A percentile compares a stretch with the other conserved stretches of the same genome.
Conservation (phyloP, 2,329 filamentous ascomycete genomes). For the Lasiodiplodia citricola region DNA sequence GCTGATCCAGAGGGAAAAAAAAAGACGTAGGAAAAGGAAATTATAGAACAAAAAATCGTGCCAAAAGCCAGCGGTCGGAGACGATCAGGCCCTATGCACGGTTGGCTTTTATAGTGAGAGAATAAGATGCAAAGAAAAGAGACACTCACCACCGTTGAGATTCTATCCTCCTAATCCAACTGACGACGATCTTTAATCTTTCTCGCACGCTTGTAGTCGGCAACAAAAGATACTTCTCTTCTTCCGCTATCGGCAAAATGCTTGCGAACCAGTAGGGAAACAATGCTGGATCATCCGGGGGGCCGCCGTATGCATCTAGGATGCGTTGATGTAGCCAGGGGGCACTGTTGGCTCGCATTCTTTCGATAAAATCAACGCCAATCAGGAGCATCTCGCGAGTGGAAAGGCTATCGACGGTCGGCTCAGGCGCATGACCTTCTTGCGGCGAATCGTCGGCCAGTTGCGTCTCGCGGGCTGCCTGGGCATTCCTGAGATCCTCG, state of each 20-base stretch:
- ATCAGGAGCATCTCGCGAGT: conserved; percentile 73
- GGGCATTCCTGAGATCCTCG: conserved; percentile 61
- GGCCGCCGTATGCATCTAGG: conserved; percentile 75
- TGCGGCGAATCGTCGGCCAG: conserved; percentile 26
- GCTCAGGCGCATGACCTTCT: background rate
- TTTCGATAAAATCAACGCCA: conserved; percentile 69
- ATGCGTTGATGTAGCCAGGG: conserved; percentile 77
- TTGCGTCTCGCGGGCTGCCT: conserved; percentile 28
- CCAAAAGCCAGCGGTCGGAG: background rate
- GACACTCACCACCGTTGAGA: conserved; percentile 70
- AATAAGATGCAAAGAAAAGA: conserved; percentile 5
- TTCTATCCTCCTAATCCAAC: conserved; percentile 78
- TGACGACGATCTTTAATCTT: conserved; percentile 79
- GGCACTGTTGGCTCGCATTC: conserved; percentile 71
- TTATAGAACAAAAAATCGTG: background rate
- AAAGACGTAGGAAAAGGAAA: background rate
- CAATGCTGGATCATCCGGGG: conserved; percentile 73
- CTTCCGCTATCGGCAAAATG: conserved; percentile 76
- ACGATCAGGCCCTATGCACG: conserved; percentile 3
- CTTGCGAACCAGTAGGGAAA: conserved; percentile 94
- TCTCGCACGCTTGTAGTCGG: conserved; percentile 77
- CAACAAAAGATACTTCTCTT: conserved; percentile 79
- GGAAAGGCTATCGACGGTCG: conserved; percentile 62
- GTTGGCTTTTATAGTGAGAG: background rate
- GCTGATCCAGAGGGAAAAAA: too few relatives aligned